Base-by-base conservation (phyloP, 1,139 yeast species). In the Kurtzmaniella quercitrusa region DNA sequence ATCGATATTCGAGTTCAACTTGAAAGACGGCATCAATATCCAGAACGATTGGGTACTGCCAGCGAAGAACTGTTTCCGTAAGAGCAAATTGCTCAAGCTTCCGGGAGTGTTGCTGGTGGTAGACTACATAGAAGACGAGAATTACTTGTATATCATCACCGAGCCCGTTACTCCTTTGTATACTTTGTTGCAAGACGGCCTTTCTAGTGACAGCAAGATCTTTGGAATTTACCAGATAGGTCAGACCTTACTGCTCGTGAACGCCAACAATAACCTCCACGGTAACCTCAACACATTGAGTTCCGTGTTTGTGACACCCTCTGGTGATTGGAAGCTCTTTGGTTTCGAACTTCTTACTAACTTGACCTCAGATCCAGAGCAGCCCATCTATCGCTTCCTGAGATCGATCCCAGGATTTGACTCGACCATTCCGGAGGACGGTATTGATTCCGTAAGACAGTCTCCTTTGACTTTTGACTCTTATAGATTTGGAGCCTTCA, bases 291-390 rank as follows among this genome's bases (percentile, higher is more conserved):
- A 77, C 48, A 44, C 59, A 11, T 54, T 66, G 24, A 72, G 76
- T 37, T 77, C 87, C 0, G 73, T 91, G 0, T 89, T 65, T 60
- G 81, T 88, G 12, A 85, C 77, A 45, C 50, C 49, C 12, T 75
- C 72, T 18, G 95, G 96, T 8, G 95, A 87, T 55, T 88, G 96
- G 94, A 85, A 82, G 47, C 60, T 91, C 21, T 86, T 87, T 51
- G 96, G 96, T 1, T 79, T 90, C 54, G 98, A 91, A 59, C 62
- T 86, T 3, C 70, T 85, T 45, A 74, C 85, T 1, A 79, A 73
- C 49, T 55, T 72, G 45, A 66, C 65, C 19, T 64, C 74, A 1
- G 84, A 79, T 46, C 75, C 77, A 3, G 78, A 77, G 44, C 76
- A 70, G 44, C 75, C 77, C 2, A 53, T 75, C 2, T 73, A 70